Percentiles rank a stretch among this genome's conserved stretches.
Evolutionary conservation across 768 basidiomycete genomes (phyloP).

Genomic region (Podaxis pistillaris): DNA sequence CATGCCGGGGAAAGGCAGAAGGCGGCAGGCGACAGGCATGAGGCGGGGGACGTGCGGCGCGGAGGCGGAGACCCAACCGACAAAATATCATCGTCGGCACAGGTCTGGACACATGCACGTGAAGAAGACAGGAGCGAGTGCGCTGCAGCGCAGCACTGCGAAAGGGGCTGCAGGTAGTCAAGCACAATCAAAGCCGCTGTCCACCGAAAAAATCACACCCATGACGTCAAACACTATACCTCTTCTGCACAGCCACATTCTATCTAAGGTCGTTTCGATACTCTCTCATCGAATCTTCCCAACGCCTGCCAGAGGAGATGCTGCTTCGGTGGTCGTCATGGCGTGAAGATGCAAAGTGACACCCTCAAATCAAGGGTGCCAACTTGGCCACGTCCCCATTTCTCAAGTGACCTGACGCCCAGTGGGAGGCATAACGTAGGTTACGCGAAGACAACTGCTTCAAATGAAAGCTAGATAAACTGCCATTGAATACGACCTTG

Average conservation of each 20-base stretch:
- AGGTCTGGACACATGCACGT: not conserved
- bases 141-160: not conserved
- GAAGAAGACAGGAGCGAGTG: not conserved
- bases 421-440: not conserved
- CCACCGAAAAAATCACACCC: constrained; percentile 7
- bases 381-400: not conserved
- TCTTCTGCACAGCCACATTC: not conserved
- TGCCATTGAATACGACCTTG: not conserved
- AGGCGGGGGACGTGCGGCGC: constrained; percentile 7
- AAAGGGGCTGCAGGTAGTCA: not conserved
- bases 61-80: not conserved
- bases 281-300: not conserved
- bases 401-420: not conserved
- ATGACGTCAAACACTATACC: constrained; percentile 14
- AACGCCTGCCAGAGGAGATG: not conserved
- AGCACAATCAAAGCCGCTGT: not conserved
- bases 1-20: constrained; percentile 14
- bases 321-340: not conserved
- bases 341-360: not conserved
- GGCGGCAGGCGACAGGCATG: not conserved
- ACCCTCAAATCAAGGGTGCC: not conserved
- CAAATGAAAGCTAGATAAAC: not conserved
- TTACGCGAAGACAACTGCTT: not conserved
- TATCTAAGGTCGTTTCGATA: not conserved
- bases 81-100: not conserved